A percentile compares a stretch with the other conserved stretches of the same genome.
phyloP scores from a whole-genome alignment of 352 stramenopile genomes.

The Bremia lactucae region DNA sequence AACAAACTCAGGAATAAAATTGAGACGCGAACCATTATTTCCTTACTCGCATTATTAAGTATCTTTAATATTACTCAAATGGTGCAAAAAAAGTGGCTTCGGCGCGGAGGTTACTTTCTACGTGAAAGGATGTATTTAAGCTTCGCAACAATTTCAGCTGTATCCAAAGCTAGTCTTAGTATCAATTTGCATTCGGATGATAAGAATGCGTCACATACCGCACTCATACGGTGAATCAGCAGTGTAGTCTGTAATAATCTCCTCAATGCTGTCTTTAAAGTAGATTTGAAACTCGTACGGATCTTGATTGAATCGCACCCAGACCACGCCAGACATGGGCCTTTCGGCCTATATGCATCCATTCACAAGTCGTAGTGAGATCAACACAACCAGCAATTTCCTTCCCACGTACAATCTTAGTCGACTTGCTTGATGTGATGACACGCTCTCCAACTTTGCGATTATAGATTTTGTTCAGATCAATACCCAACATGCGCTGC shows the following conservation, averaged over 20 bases:
- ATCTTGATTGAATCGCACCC: conserved; percentile 80
- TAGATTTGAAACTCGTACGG: conserved; percentile 84
- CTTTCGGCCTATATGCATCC: conserved; percentile 47
- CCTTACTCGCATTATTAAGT: conserved; percentile 13
- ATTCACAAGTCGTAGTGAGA: neutral
- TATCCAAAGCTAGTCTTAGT: too few relatives aligned
- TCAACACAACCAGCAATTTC: neutral
- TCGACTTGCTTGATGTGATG: conserved; percentile 83
- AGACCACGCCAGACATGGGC: conserved; percentile 77
- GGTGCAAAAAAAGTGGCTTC: neutral
- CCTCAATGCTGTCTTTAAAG: conserved; percentile 82
- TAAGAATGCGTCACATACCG: conserved; percentile 31
- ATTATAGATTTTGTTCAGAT: conserved; percentile 87
- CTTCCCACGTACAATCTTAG: conserved; percentile 69
- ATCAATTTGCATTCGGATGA: too few relatives aligned
- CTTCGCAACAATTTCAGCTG: conserved; percentile 85
- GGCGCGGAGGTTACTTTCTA: conserved; percentile 73
- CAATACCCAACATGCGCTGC: conserved; percentile 80
- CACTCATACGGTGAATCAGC: conserved; percentile 84
- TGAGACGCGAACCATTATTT: conserved; percentile 64
- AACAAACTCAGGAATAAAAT: conserved; percentile 68
- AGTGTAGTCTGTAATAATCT: conserved; percentile 85
- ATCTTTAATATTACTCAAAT: neutral
- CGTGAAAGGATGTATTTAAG: conserved; percentile 85
- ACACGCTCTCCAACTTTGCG: conserved; percentile 83